These are phyloP conservation scores for Telfairia occidentalis DNA, from an alignment of 331 rosid species.

Conservation along the genomic window DNA sequence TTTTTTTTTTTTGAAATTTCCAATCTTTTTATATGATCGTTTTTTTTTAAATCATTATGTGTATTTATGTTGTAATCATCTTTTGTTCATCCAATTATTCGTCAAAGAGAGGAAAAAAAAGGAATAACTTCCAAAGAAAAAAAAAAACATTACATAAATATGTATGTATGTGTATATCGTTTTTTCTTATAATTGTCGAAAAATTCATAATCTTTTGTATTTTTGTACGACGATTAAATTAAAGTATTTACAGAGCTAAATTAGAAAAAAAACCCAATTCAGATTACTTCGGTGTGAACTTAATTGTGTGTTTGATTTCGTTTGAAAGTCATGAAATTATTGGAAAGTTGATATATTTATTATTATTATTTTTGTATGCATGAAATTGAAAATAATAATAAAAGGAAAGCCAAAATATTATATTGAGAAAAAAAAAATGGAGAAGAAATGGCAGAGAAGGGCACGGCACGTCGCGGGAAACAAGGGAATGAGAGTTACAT, in stretches of 20 bases:
- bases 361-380: neutral
- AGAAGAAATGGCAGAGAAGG: constrained; percentile 66
- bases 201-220: neutral
- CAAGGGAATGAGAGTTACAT: neutral
- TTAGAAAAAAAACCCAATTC: neutral
- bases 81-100: neutral
- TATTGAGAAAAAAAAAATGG: neutral
- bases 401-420: neutral
- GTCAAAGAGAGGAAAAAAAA: neutral
- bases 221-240: neutral
- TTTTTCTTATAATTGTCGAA: neutral
- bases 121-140: neutral
- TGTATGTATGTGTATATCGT: neutral
- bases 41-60: constrained; percentile 16
- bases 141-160: neutral
- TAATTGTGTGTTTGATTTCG: neutral
- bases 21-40: neutral
- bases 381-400: neutral
- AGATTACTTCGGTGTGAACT: neutral
- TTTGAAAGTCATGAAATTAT: neutral
- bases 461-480: constrained; percentile 37
- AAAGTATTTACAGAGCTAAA: neutral
- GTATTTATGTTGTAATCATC: constrained; percentile 10
- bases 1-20: neutral
- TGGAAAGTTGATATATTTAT: neutral